A percentile compares a stretch with the other conserved stretches of the same genome.
Conservation (phyloP, 495 filamentous ascomycete species). For the Penicillium daleae region DNA sequence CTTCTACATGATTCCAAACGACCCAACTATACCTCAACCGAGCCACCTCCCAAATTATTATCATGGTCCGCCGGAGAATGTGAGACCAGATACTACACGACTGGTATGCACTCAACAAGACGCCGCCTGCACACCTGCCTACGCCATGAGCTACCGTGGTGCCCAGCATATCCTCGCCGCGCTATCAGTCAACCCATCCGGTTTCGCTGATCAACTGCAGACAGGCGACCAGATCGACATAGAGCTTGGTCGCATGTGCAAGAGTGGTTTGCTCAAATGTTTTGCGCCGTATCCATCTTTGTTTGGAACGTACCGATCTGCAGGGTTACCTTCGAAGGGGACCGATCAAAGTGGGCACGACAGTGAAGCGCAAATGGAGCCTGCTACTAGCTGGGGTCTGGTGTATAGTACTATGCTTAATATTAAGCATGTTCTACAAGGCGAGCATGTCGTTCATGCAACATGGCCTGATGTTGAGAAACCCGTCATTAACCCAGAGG, state of each 20-base stretch:
- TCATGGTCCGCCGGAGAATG: neutral
- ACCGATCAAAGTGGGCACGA: neutral
- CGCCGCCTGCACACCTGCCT: neutral
- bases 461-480: neutral
- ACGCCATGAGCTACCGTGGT: neutral
- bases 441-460: neutral
- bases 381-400: neutral
- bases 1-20: neutral
- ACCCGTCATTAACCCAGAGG: neutral
- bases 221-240: neutral
- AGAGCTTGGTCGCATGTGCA: neutral
- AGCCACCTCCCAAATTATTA: neutral
- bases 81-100: neutral
- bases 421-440: neutral
- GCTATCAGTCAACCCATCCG: neutral
- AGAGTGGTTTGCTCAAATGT: neutral
- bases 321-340: neutral
- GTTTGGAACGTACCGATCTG: neutral
- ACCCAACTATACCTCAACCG: neutral
- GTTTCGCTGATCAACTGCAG: neutral
- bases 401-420: neutral
- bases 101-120: neutral
- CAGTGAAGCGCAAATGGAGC: neutral
- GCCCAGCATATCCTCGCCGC: neutral
- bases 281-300: neutral